Conservation (phyloP, 768 basidiomycete genomes). For the Lactarius sp. region DNA sequence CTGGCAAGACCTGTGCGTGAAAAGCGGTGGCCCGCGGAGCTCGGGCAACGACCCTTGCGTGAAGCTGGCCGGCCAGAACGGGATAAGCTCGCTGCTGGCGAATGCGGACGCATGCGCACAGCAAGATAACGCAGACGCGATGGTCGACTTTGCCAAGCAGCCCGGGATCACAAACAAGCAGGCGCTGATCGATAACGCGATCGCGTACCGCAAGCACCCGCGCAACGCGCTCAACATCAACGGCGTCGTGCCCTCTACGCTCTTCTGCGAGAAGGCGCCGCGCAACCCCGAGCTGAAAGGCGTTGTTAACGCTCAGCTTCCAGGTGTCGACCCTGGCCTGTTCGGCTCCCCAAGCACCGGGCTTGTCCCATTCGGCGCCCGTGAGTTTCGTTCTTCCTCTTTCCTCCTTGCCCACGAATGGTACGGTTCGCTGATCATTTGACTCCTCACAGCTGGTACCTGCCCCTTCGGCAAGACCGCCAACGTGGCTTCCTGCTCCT, state of each 20-base stretch:
- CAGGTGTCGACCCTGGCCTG: constrained; percentile 47
- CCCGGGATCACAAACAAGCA: constrained; percentile 37
- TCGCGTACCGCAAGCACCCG: constrained; percentile 41
- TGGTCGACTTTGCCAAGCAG: constrained; percentile 48
- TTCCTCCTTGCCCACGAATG: not conserved
- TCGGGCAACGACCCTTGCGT: constrained; percentile 41
- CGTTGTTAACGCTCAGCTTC: constrained; percentile 51
- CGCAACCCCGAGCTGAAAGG: constrained; percentile 46
- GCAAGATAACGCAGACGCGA: constrained; percentile 45
- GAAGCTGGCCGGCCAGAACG: constrained; percentile 37
- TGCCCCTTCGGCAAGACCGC: constrained; percentile 22
- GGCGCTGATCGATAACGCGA: constrained; percentile 40
- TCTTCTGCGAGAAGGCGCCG: constrained; percentile 53
- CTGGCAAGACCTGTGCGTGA: constrained; percentile 44
- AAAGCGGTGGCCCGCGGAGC: constrained; percentile 36
- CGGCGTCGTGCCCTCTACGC: constrained; percentile 43
- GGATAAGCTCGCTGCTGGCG: constrained; percentile 42
- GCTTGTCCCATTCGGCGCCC: constrained; percentile 42
- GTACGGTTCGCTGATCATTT: not conserved
- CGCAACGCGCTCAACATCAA: constrained; percentile 41
- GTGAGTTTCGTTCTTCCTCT: constrained; percentile 32
- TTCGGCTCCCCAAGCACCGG: constrained; percentile 48
- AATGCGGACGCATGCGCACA: constrained; percentile 45
- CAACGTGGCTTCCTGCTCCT: constrained; percentile 16
- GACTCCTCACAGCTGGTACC: constrained; percentile 11